These are phyloP conservation scores for Nothophoma quercina DNA, from an alignment of 2,329 filamentous ascomycete species.

Conservation along the genomic window DNA sequence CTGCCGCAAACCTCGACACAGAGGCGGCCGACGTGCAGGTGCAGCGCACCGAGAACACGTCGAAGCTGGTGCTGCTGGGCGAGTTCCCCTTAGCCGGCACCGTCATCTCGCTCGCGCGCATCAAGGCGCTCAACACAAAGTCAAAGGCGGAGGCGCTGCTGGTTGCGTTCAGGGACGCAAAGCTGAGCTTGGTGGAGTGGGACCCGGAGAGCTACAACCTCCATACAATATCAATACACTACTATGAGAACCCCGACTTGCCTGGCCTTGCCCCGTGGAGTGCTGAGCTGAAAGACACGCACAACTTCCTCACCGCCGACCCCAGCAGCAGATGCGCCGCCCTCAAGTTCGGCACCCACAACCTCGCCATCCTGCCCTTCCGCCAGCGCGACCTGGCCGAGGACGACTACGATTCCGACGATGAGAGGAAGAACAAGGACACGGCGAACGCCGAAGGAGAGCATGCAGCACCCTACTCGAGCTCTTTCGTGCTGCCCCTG, in stretches of 20 bases:
- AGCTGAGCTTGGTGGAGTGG: conserved; percentile 93
- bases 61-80: conserved; percentile 82
- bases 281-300: conserved; percentile 74
- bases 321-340: conserved; percentile 92
- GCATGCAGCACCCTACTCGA: conserved; percentile 74
- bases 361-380: conserved; percentile 93
- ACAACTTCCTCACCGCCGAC: conserved; percentile 85
- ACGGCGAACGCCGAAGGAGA: conserved; percentile 45
- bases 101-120: conserved; percentile 79
- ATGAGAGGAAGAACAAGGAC: conserved; percentile 59
- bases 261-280: conserved; percentile 80
- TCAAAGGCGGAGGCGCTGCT: conserved; percentile 85
- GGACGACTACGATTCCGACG: conserved; percentile 86
- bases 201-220: conserved; percentile 80
- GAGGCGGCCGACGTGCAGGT: conserved; percentile 52
- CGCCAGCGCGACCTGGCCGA: conserved; percentile 86
- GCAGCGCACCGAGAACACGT: conserved; percentile 71
- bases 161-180: conserved; percentile 86
- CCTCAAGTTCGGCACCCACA: conserved; percentile 87
- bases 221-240: conserved; percentile 92
- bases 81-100: conserved; percentile 87
- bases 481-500: conserved; percentile 92
- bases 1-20: conserved; percentile 57
- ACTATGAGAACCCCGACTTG: conserved; percentile 94
- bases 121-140: conserved; percentile 75